Base-by-base conservation (phyloP, 2,329 filamentous ascomycete genomes). In the Alternaria viburni region DNA sequence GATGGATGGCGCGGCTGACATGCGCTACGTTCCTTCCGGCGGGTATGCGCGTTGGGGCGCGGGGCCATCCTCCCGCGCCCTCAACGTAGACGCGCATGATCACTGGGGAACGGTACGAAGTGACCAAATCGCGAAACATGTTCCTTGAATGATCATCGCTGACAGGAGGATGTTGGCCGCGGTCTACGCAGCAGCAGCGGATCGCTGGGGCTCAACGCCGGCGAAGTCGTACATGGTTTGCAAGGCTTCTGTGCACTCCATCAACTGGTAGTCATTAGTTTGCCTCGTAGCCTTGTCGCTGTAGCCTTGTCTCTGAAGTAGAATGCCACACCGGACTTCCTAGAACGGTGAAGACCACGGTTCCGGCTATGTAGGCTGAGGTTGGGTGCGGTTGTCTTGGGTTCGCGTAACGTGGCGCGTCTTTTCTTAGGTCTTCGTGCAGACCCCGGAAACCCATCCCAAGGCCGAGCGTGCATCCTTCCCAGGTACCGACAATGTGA, bases 1-100 rank as follows among this genome's bases (percentile, higher is more conserved):
- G 49, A 41, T 11, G 52, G 64, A 47, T 61, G 64, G 68, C 62
- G 60, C 57, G 54, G 70, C 71, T 69, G 69, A 71, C 68, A 65
- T 65, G 65, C 62, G 60, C 44, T 26, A 25, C 28, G 19, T 41
- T 52, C 49, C 49, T 36, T 32, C 49, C 17, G 49, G 61, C 57
- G 61, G 64, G 61, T 55, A 52, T 52, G 43, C 54, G 60, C 50
- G 52, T 58, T 55, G 43, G 47, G 46, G 54, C 44, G 49, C 54
- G 52, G 60, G 47, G 57, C 46, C 56, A 54, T 57, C 21, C 26
- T 61, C 51, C 63, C 63, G 54, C 52, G 25, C 57, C 52, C 56
- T 41, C 49, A 54, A 55, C 51, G 26, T 4, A 36, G 43, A 45
- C 26, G 49, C 44, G 57, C 61, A 66, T 52, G 44, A 46, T 52